A percentile compares a stretch with the other conserved stretches of the same genome.
Conservation (phyloP, 1,139 yeast genomes). For the Martiniozyma asiatica region DNA sequence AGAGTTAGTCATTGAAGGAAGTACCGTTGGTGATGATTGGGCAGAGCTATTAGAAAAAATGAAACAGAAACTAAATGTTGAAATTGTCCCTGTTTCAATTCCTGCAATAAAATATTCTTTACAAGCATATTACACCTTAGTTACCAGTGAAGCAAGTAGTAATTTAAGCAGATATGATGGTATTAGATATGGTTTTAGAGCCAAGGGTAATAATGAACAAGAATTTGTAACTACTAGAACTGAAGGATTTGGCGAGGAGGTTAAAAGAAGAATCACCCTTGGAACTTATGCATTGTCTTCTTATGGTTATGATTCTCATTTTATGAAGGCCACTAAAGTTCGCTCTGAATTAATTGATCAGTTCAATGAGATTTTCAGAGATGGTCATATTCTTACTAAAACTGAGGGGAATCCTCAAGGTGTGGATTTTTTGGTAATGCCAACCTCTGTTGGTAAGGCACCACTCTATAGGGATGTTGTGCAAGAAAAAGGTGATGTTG, state of each 20-base stretch:
- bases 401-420: conserved; percentile 22
- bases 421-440: conserved; percentile 61
- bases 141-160: conserved; percentile 91
- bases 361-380: conserved; percentile 50
- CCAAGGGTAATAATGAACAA: conserved; percentile 14
- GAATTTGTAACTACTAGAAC: conserved; percentile 49
- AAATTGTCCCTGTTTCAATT: conserved; percentile 49
- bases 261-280: conserved; percentile 64
- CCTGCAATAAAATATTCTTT: conserved; percentile 58
- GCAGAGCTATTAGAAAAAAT: conserved; percentile 30
- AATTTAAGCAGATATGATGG: conserved; percentile 88
- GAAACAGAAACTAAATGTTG: conserved; percentile 35
- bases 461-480: conserved; percentile 43
- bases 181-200: conserved; percentile 61
- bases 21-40: conserved; percentile 37
- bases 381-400: conserved; percentile 27
- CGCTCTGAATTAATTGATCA: conserved; percentile 52
- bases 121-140: conserved; percentile 79
- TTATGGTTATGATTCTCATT: conserved; percentile 64
- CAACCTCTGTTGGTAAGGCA: conserved; percentile 46
- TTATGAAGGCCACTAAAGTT: conserved; percentile 59
- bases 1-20: conserved; percentile 49
- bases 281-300: conserved; percentile 84
- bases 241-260: conserved; percentile 67
- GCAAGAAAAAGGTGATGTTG: conserved; percentile 30